phyloP scores from a whole-genome alignment of 805 yeast genomes.

The Yarrowia sp. region DNA sequence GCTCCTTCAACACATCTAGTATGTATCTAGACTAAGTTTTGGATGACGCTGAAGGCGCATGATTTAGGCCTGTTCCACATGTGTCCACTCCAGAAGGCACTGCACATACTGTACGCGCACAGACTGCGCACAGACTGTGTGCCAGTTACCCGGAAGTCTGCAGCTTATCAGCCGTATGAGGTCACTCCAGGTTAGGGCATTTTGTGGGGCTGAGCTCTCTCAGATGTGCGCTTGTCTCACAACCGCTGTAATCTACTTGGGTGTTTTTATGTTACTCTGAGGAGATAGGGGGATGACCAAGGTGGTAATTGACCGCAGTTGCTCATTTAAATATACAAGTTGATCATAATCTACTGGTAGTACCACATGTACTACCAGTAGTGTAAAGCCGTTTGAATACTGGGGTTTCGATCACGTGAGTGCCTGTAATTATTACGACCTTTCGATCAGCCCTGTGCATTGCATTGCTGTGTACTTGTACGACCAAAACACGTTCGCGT shows the following conservation, averaged over 20 bases:
- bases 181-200: neutral
- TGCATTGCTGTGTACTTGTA: neutral
- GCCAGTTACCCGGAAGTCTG: neutral
- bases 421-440: neutral
- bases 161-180: slow-evolving; percentile 3
- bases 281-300: neutral
- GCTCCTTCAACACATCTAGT: neutral
- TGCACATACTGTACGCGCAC: too few relatives aligned
- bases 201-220: slow-evolving; percentile 7
- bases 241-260: neutral
- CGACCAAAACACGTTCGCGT: neutral
- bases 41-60: neutral
- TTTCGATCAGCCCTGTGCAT: neutral
- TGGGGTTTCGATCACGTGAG: neutral
- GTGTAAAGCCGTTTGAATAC: neutral
- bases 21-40: neutral
- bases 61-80: neutral
- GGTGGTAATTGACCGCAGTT: neutral
- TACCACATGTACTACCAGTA: neutral
- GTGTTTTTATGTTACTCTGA: too few relatives aligned
- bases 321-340: neutral
- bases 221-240: neutral
- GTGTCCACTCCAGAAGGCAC: neutral
- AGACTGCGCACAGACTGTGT: neutral
- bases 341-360: too few relatives aligned